phyloP scores from a whole-genome alignment of 2,329 filamentous ascomycete genomes.

The Fonsecaea pugnacius region DNA sequence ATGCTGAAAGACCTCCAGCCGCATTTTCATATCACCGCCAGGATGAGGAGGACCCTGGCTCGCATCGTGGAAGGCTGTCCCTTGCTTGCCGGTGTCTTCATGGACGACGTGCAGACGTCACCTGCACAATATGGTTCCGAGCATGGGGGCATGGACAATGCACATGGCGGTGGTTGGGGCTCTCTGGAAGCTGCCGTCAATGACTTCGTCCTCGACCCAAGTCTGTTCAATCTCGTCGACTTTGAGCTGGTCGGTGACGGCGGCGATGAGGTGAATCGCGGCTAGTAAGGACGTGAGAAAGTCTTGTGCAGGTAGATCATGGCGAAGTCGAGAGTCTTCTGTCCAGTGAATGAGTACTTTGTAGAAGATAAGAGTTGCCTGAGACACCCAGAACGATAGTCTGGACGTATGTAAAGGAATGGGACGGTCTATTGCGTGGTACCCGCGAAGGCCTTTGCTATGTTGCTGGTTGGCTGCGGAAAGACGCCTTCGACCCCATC shows the following conservation, averaged over 20 bases:
- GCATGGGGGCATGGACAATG: background rate
- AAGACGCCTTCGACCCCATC: background rate
- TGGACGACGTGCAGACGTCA: slow-evolving; percentile 2
- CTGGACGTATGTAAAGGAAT: no score
- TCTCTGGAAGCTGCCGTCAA: slow-evolving; percentile 9
- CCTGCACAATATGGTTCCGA: background rate
- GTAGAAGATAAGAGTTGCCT: no score
- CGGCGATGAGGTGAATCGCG: background rate
- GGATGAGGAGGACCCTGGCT: slow-evolving; percentile 9
- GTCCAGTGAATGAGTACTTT: no score
- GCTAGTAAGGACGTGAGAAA: background rate
- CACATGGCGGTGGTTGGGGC: slow-evolving; percentile 9
- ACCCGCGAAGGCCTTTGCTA: no score
- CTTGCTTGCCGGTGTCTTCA: slow-evolving; percentile 1
- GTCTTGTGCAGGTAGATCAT: background rate
- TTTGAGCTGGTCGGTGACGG: slow-evolving; percentile 7
- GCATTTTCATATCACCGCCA: slow-evolving; percentile 5
- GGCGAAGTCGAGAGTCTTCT: background rate
- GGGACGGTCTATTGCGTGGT: no score
- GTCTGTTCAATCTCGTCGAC: slow-evolving; percentile 4
- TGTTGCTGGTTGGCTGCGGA: background rate
- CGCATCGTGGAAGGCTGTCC: slow-evolving; percentile 6
- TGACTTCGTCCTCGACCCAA: slow-evolving; percentile 13
- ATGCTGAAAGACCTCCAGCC: slow-evolving; percentile 4
- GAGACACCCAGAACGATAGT: no score